Base-by-base conservation (phyloP, 257 asterid genomes). In the Penstemon barbatus region DNA sequence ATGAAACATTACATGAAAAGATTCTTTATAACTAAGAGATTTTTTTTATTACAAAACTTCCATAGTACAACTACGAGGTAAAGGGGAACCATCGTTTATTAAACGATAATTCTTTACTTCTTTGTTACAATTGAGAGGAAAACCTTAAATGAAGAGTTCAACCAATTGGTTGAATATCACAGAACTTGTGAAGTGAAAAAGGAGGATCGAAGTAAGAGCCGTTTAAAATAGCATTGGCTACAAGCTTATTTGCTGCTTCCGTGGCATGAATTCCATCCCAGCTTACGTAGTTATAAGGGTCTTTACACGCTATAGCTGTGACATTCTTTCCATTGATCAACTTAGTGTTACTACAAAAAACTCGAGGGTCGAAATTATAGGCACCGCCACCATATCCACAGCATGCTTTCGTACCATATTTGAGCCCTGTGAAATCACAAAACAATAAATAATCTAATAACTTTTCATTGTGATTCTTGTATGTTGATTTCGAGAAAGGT, bases 211-310 rank as follows among this genome's bases (percentile, higher is more conserved):
- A 66, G 60, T 65, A 55, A 43, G 84, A 77, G 73, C 71, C 75
- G 37, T 77, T 63, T 0, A 79, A 63, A 36, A 82, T 63, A 44
- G 83, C 84, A 56, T 40, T 37, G 64, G 83, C 83, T 56, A 80
- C 80, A 66, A 79, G 64, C 81, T 81, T 85, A 81, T 91, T 91
- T 55, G 97, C 96, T 62, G 92, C 91, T 74, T 90, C 97, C 4
- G 96, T 84, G 13, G 91, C 87, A 79, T 87, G 96, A 62, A 83
- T 75, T 49, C 96, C 97, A 73, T 90, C 92, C 89, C 91, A 90
- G 58, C 91, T 87, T 0, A 87, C 96, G 52, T 86, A 86, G 8
- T 75, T 78, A 70, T 86, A 52, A 15, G 97, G 97, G 61, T 87
- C 97, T 8, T 48, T 5, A 36, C 96, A 90, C 1, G 91, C 89